These are phyloP conservation scores for Blastocystis sp. DNA, from an alignment of 352 stramenopile genomes.

Conservation along the genomic window DNA sequence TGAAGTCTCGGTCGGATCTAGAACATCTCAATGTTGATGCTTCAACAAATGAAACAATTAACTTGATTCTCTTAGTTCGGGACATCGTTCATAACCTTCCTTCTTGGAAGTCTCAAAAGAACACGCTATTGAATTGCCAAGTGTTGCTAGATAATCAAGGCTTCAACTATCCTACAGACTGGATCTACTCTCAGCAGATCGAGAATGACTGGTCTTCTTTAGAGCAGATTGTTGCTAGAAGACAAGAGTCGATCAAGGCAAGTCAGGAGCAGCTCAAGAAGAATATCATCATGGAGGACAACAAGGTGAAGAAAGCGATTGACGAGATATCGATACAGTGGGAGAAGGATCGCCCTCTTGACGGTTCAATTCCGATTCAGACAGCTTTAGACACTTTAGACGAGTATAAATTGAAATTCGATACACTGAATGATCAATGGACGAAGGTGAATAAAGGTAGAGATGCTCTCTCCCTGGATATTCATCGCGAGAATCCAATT, in stretches of 20 bases:
- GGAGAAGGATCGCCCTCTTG: constrained; percentile 73
- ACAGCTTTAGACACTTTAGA: constrained; percentile 71
- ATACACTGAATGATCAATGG: constrained; percentile 77
- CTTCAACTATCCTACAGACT: constrained; percentile 86
- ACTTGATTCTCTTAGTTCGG: constrained; percentile 74
- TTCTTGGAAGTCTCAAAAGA: constrained; percentile 69
- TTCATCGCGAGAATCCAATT: constrained; percentile 70
- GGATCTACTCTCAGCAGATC: constrained; percentile 88
- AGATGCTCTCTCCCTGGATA: constrained; percentile 84
- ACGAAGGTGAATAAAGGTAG: constrained; percentile 87
- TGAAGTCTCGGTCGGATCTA: constrained; percentile 68
- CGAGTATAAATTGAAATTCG: constrained; percentile 74
- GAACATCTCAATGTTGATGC: constrained; percentile 88
- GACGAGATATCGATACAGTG: constrained; percentile 71
- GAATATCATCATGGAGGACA: constrained; percentile 91
- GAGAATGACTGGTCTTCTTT: constrained; percentile 91
- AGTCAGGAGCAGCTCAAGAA: constrained; percentile 90
- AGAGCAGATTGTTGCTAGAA: constrained; percentile 72
- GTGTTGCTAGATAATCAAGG: constrained; percentile 88
- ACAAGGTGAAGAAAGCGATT: constrained; percentile 71
- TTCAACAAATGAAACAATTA: constrained; percentile 88
- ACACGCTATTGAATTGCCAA: constrained; percentile 85
- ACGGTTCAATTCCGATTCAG: constrained; percentile 70
- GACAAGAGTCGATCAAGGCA: constrained; percentile 82
- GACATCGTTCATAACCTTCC: constrained; percentile 70